Evolutionary conservation across 108 stramenopile genomes (phyloP).

Genomic region (Cyclotella kingstonii): DNA sequence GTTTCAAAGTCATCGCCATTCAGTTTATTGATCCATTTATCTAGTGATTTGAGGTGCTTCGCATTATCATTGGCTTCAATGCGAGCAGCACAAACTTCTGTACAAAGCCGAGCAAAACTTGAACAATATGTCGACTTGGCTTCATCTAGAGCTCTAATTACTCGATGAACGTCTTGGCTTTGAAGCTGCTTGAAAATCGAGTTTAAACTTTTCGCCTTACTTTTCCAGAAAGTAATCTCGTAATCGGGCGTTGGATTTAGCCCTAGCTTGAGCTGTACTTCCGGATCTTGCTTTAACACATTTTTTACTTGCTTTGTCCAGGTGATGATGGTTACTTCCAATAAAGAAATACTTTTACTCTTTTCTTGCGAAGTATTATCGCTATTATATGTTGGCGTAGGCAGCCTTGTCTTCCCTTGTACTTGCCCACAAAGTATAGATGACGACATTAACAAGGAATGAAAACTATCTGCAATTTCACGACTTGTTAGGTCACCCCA

Average conservation of each 20-base stretch:
- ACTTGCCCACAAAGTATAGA: slow-evolving; percentile 88
- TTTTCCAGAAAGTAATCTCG: slow-evolving; percentile 88
- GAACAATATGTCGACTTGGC: slow-evolving; percentile 86
- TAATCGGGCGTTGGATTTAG: slow-evolving; percentile 84
- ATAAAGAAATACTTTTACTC: slow-evolving; percentile 78
- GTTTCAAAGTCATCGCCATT: slow-evolving; percentile 62
- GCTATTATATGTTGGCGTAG: slow-evolving; percentile 76
- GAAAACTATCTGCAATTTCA: slow-evolving; percentile 80
- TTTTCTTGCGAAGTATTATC: slow-evolving; percentile 32
- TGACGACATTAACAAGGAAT: slow-evolving; percentile 74
- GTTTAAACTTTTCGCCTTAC: slow-evolving; percentile 85
- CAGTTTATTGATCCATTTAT: slow-evolving; percentile 59
- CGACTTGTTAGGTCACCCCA: slow-evolving; percentile 88
- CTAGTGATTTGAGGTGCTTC: slow-evolving; percentile 84
- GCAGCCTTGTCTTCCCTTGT: slow-evolving; percentile 85
- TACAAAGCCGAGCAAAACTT: slow-evolving; percentile 85
- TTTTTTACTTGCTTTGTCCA: slow-evolving; percentile 93
- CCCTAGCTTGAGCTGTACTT: slow-evolving; percentile 76
- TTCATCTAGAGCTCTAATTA: slow-evolving; percentile 75
- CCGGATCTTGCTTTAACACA: slow-evolving; percentile 91
- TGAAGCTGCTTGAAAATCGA: slow-evolving; percentile 88
- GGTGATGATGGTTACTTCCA: slow-evolving; percentile 87
- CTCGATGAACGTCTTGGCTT: slow-evolving; percentile 67
- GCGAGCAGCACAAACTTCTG: slow-evolving; percentile 81
- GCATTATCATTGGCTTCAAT: slow-evolving; percentile 89